Conservation (phyloP, 2,329 filamentous ascomycete genomes). For the Hypoxylon sp. region DNA sequence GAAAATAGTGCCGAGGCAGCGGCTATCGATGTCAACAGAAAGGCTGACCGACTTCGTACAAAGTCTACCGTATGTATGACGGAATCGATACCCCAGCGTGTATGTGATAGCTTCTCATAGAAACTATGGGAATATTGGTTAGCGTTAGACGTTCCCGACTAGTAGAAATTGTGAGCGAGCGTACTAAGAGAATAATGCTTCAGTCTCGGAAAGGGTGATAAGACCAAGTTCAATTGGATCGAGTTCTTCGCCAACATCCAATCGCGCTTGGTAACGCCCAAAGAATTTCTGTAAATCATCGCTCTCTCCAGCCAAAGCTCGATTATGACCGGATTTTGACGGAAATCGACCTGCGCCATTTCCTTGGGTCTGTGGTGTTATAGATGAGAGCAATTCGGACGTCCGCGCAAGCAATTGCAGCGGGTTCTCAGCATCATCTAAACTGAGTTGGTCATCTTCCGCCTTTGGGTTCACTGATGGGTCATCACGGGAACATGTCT, state of each 20-base stretch:
- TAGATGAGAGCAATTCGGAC: constrained; percentile 65
- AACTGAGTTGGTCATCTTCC: constrained; percentile 57
- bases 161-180: constrained; percentile 19
- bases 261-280: constrained; percentile 67
- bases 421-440: constrained; percentile 78
- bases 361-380: constrained; percentile 43
- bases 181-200: constrained; percentile 71
- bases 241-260: constrained; percentile 70
- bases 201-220: constrained; percentile 71
- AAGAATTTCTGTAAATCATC: constrained; percentile 71
- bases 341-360: constrained; percentile 25
- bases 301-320: constrained; percentile 49
- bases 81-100: constrained; percentile 77
- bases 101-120: constrained; percentile 74
- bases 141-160: not conserved
- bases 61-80: constrained; percentile 71
- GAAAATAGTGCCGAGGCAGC: constrained; percentile 74
- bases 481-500: constrained; percentile 42
- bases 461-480: constrained; percentile 45
- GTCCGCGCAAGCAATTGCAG: constrained; percentile 76
- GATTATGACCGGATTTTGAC: constrained; percentile 39
- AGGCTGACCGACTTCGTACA: constrained; percentile 72
- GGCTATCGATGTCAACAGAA: constrained; percentile 76
- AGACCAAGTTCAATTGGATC: constrained; percentile 76
- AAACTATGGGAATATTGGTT: constrained; percentile 58